Evolutionary conservation across 768 basidiomycete species (phyloP), one percentile per base, ranked within the genome.

Genomic region (Rhizopogon roseolus): DNA sequence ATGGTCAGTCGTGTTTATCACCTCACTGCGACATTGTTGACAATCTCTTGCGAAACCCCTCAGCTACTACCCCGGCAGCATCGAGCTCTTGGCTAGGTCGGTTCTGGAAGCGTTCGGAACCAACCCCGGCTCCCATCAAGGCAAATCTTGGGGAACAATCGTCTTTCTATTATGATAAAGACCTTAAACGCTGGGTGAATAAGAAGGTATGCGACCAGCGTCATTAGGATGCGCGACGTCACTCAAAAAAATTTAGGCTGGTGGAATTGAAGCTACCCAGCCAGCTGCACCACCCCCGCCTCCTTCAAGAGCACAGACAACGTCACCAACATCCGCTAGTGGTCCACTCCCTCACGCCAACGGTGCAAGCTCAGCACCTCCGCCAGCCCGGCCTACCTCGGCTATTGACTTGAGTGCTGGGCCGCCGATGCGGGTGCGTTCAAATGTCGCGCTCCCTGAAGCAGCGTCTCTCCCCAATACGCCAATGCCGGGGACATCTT

Each of bases 161-260:
- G 27, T 76, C 84, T 27, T 96, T 98, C 74, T 88, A 92, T 63
- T 99, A 90, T 66, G 97, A 99, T 65, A 86, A 89, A 62, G 93
- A 97, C n/a, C 79, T 87, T 55, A 94, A 95, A 67, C 82, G 88
- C 57, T 99, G 97, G 97, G 86, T 99, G 27, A 94, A 97, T 68
- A 95, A 89, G 71, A 93, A 88, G 74, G 93, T 92, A 56, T 66
- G 71, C 57, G 6, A 8, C 19, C 28, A 48, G 42, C 17, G 8
- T 43, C 39, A 22, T 36, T 32, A 22, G n/a, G 1, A 29, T 4
- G 34, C 41, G 38, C 6, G 39, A 28, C 17, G 14, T 58, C 48
- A 19, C 54, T 60, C 1, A 16, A 52, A 32, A 19, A 44, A 6
- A 29, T 17, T 41, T 41, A 92, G 90, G 80, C 71, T 56, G 82